Conservation (phyloP, 2,329 filamentous ascomycete genomes). For the Drechslera avenae region DNA sequence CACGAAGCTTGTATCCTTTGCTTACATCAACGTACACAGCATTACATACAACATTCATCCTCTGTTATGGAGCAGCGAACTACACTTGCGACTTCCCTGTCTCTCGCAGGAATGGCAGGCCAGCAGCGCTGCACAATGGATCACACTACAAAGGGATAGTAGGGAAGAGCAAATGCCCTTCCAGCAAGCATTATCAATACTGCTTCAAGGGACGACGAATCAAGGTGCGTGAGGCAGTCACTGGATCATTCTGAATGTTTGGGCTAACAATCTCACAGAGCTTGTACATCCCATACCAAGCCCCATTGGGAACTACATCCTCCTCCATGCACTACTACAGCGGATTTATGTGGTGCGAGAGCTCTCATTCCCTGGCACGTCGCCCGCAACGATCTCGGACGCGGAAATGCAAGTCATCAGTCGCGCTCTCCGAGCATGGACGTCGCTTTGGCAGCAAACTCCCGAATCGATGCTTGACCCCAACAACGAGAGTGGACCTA, state of each 20-base stretch:
- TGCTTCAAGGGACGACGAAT: conserved; percentile 26
- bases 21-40: conserved; percentile 42
- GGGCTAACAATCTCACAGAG: neutral
- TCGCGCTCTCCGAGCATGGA: conserved; percentile 43
- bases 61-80: conserved; percentile 36
- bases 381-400: conserved; percentile 24
- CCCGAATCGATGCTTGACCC: conserved; percentile 46
- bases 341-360: conserved; percentile 38
- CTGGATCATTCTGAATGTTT: neutral
- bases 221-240: neutral
- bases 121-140: conserved; percentile 34
- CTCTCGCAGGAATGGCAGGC: conserved; percentile 36
- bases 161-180: conserved; percentile 36
- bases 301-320: conserved; percentile 39
- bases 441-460: conserved; percentile 42
- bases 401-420: conserved; percentile 31
- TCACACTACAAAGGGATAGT: conserved; percentile 27
- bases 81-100: conserved; percentile 36
- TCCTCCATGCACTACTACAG: conserved; percentile 39
- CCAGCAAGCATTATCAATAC: conserved; percentile 34
- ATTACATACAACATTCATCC: conserved; percentile 42
- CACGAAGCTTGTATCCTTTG: conserved; percentile 41
- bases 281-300: conserved; percentile 36
- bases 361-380: conserved; percentile 29
- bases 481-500: conserved; percentile 45